Conservation (phyloP, 495 filamentous ascomycete genomes). For the Tuber melanosporum region DNA sequence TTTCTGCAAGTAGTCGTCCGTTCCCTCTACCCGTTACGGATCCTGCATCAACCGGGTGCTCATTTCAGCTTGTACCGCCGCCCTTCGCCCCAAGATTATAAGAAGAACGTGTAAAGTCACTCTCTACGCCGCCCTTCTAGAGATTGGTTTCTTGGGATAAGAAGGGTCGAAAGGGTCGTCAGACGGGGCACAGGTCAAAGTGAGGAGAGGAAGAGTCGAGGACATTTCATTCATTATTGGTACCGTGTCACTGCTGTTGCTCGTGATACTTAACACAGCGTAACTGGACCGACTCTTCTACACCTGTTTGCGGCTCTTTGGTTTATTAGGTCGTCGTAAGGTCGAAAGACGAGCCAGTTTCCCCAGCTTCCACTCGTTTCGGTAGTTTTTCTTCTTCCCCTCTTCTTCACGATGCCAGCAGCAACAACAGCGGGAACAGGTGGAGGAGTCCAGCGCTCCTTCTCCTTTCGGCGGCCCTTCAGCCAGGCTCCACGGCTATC, state of each 20-base stretch:
- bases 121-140: not conserved
- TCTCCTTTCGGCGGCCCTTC: constrained; percentile 28
- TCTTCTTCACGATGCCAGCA: not conserved
- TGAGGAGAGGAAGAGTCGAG: not conserved
- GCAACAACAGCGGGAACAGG: not conserved
- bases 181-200: not conserved
- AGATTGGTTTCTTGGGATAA: not conserved
- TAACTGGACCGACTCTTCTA: not conserved
- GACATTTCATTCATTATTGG: not conserved
- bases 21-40: constrained; percentile 3
- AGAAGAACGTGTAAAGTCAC: not conserved
- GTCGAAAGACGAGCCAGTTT: not conserved
- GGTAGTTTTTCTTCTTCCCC: not conserved
- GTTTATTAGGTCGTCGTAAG: not conserved
- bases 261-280: not conserved
- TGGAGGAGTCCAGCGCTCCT: constrained; percentile 23
- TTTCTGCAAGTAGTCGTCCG: not conserved
- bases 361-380: not conserved
- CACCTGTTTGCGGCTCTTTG: not conserved
- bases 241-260: not conserved
- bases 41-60: not conserved
- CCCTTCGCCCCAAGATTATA: not conserved
- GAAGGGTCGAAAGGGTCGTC: not conserved
- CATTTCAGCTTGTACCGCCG: constrained; percentile 3
- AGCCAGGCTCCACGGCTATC: constrained; percentile 22